phyloP scores from a whole-genome alignment of 1,284 basidiomycete species.

The Leucoagaricus sp. region DNA sequence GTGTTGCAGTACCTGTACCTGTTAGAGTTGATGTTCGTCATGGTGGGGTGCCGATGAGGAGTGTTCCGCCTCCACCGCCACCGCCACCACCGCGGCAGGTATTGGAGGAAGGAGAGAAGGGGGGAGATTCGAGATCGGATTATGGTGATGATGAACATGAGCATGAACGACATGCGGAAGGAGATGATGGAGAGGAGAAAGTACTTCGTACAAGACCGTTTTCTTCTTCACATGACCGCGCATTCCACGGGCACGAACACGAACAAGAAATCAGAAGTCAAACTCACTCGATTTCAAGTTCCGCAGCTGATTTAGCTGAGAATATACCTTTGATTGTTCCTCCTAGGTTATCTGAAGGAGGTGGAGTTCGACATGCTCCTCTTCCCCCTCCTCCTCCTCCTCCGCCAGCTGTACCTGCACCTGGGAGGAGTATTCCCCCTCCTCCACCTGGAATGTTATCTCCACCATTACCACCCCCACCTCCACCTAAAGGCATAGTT shows the following conservation, averaged over 20 bases:
- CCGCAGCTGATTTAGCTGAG: conserved; percentile 15
- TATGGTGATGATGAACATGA: conserved; percentile 19
- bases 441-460: conserved; percentile 15
- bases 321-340: conserved; percentile 26
- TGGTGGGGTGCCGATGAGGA: neutral
- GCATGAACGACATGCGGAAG: conserved; percentile 1
- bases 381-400: conserved; percentile 22
- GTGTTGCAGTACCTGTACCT: conserved; percentile 10
- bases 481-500: conserved; percentile 12
- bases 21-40: conserved; percentile 3
- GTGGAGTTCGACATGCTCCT: conserved; percentile 16
- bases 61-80: conserved; percentile 11
- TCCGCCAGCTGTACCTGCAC: too few species aligned
- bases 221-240: too few species aligned
- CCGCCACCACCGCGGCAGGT: conserved; percentile 15
- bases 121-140: conserved; percentile 27
- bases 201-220: conserved; percentile 3
- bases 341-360: conserved; percentile 19
- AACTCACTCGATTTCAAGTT: neutral
- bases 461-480: conserved; percentile 14
- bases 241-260: too few species aligned
- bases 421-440: too few species aligned
- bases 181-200: neutral
- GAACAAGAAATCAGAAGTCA: too few species aligned
- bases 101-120: conserved; percentile 22